phyloP scores from a whole-genome alignment of 768 basidiomycete genomes.

The Butyriboletus loyo region DNA sequence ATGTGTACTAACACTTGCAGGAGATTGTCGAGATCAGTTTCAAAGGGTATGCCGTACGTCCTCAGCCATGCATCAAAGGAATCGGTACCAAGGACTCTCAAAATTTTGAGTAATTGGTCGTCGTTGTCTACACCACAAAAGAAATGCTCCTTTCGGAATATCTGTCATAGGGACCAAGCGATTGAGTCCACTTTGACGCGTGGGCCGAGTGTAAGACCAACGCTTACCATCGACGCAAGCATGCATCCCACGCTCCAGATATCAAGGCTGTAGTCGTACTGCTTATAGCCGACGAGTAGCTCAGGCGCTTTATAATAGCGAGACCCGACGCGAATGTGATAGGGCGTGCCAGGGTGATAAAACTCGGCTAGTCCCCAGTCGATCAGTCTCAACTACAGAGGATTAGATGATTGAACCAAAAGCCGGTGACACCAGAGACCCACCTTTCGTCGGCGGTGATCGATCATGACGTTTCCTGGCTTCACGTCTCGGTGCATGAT shows the following conservation, averaged over 20 bases:
- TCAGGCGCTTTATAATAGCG: conserved; percentile 77
- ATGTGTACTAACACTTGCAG: conserved; percentile 41
- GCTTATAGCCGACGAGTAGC: conserved; percentile 66
- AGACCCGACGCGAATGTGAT: conserved; percentile 70
- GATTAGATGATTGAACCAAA: background rate
- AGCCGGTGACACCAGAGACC: conserved; percentile 15
- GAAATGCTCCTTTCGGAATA: conserved; percentile 72
- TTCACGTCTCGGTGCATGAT: conserved; percentile 72
- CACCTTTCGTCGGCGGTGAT: conserved; percentile 59
- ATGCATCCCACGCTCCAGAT: conserved; percentile 76
- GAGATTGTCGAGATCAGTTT: conserved; percentile 56
- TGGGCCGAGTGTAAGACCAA: background rate
- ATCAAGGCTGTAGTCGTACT: conserved; percentile 69
- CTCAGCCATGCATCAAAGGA: conserved; percentile 59
- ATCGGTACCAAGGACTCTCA: conserved; percentile 67
- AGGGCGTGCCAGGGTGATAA: conserved; percentile 66
- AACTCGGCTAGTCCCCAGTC: conserved; percentile 81
- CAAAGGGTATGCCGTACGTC: conserved; percentile 63
- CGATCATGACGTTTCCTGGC: conserved; percentile 74
- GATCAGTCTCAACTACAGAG: conserved; percentile 50
- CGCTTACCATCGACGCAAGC: conserved; percentile 66
- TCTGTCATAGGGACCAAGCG: conserved; percentile 34
- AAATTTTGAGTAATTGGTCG: conserved; percentile 69
- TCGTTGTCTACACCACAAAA: conserved; percentile 74
- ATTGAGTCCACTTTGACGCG: background rate